phyloP scores from a whole-genome alignment of 345 rosid genomes.

The Microcos paniculata region DNA sequence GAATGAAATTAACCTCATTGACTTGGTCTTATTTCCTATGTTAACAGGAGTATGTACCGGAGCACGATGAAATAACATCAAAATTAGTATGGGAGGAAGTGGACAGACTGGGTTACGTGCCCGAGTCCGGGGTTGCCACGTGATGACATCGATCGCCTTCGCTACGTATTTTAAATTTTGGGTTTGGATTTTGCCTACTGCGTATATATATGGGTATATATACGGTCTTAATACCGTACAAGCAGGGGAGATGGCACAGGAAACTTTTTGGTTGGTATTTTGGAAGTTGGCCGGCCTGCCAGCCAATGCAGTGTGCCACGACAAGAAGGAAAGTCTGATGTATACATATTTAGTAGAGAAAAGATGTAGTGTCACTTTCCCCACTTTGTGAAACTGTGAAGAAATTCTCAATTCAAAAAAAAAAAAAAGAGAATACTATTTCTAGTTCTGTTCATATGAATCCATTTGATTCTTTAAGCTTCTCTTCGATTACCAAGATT shows the following conservation, averaged over 20 bases:
- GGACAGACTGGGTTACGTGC: conserved; percentile 54
- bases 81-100: conserved; percentile 87
- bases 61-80: conserved; percentile 69
- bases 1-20: background rate
- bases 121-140: conserved; percentile 61
- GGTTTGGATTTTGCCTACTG: background rate
- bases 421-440: background rate
- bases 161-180: background rate
- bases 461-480: no score
- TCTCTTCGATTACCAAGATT: background rate
- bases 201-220: background rate
- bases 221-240: conserved; percentile 14
- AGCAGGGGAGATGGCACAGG: background rate
- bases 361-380: background rate
- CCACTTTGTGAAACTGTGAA: conserved; percentile 5
- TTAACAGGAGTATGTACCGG: conserved; percentile 72
- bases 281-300: background rate
- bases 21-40: background rate
- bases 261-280: conserved; percentile 1
- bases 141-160: conserved; percentile 2
- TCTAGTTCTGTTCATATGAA: background rate
- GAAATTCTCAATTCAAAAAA: background rate
- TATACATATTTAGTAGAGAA: background rate
- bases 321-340: background rate
- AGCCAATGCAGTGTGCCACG: background rate